A percentile compares a stretch with the other conserved stretches of the same genome.
Evolutionary conservation across 768 basidiomycete species (phyloP).

Genomic region (Dendrothele bispora): DNA sequence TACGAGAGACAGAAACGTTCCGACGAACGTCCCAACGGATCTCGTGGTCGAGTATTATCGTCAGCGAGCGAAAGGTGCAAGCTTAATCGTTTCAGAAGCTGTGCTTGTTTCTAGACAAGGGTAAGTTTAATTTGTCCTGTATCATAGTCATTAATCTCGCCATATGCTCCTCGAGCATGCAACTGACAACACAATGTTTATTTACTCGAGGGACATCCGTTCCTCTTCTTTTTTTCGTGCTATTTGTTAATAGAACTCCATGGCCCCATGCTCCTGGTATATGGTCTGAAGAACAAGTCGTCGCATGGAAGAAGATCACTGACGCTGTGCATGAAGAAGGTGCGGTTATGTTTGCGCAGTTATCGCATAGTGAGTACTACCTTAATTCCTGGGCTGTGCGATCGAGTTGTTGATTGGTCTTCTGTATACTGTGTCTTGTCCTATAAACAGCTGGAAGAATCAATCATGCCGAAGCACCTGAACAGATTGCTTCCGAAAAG

Average conservation of each 20-base stretch:
- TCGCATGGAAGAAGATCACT: conserved; percentile 30
- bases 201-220: too few species aligned
- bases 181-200: too few species aligned
- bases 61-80: conserved; percentile 34
- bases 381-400: neutral
- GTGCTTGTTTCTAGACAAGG: conserved; percentile 28
- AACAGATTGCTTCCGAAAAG: conserved; percentile 24
- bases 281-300: conserved; percentile 29
- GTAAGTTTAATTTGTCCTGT: conserved; percentile 11
- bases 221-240: too few species aligned
- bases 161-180: too few species aligned
- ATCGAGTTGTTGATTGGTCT: conserved; percentile 7
- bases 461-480: conserved; percentile 25
- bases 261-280: conserved; percentile 32
- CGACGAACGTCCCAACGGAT: conserved; percentile 30
- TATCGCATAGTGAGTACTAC: neutral
- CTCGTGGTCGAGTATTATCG: conserved; percentile 34
- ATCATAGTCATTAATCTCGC: neutral
- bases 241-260: conserved; percentile 20
- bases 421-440: too few species aligned
- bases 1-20: conserved; percentile 31
- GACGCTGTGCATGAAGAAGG: conserved; percentile 34
- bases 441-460: conserved; percentile 20
- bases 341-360: conserved; percentile 28
- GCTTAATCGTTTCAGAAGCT: conserved; percentile 32